Evolutionary conservation across 768 basidiomycete species (phyloP), one percentile per base, ranked within the genome.

Genomic region (Lepiota venenata): DNA sequence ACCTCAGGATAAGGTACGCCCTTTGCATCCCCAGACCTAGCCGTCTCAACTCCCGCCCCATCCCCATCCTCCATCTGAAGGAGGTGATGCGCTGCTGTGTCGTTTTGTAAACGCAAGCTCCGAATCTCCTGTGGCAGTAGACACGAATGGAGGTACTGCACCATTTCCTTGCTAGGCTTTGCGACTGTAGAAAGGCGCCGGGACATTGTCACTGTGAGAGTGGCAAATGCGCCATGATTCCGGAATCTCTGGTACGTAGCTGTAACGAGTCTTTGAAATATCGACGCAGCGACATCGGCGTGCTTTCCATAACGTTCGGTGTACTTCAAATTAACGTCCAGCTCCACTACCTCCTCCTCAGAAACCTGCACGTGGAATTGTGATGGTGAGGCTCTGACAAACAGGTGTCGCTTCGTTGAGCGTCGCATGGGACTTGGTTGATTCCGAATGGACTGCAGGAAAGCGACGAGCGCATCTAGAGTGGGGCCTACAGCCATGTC

Each of bases 281-380:
- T 46, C 1, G 39, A 22, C 9, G 15, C 45, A 12, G 45, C 45
- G 21, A 29, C 20, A 40, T 47, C 46, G 4, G 40, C 12, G 22
- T 25, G 27, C 29, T 38, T 22, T 11, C 39, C 35, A 36, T 37
- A 39, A 37, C 35, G 20, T 2, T 47, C 39, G 10, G 20, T 20
- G 32, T 39, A 54, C 22, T 47, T 46, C 37, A 54, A n/a, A 18
- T 54, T 36, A 16, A 54, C 39, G 16, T 35, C 16, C 38, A 54
- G 6, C n/a, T 40, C 40, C n/a, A 47, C 29, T 16, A 40, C 45
- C 16, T 32, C 52, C n/a, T 54, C 46, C 8, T 54, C 45, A 10
- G 29, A 47, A 29, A 54, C 44, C n/a, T 47, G 52, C 2, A 54
- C 18, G 21, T 40, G 41, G 9, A 54, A 12, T 21, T 46, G 44